A percentile compares a stretch with the other conserved stretches of the same genome.
Evolutionary conservation across 495 filamentous ascomycete genomes (phyloP).

Genomic region (Astrothelium subdiscretum): DNA sequence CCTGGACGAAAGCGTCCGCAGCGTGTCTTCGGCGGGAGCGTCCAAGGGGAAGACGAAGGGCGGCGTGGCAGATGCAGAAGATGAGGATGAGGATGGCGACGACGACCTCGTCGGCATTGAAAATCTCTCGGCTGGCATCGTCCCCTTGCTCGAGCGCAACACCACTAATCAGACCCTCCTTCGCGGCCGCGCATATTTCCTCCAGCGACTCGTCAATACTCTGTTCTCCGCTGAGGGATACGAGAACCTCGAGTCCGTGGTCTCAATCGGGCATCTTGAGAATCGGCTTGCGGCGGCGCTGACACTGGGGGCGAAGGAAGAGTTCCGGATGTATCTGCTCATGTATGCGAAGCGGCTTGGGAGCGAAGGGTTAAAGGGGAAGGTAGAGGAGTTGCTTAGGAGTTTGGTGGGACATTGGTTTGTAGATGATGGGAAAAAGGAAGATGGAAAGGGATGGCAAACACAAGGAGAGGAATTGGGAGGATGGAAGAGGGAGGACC

Average conservation of each 20-base stretch:
- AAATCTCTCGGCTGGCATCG: constrained; percentile 79
- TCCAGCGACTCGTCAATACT: constrained; percentile 80
- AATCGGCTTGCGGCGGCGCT: constrained; percentile 85
- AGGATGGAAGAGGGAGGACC: constrained; percentile 75
- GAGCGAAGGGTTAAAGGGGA: constrained; percentile 70
- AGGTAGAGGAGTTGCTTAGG: constrained; percentile 84
- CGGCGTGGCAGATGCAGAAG: neutral
- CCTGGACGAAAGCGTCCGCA: constrained; percentile 38
- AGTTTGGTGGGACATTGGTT: constrained; percentile 64
- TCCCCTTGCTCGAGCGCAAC: constrained; percentile 83
- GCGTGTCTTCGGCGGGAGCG: neutral
- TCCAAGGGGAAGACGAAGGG: neutral
- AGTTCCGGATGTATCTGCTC: constrained; percentile 79
- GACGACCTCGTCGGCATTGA: constrained; percentile 39
- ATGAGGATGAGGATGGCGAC: neutral
- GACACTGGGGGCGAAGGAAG: constrained; percentile 72
- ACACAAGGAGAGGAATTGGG: constrained; percentile 59
- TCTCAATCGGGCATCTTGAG: constrained; percentile 90
- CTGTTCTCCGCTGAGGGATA: constrained; percentile 78
- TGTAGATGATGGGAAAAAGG: constrained; percentile 32
- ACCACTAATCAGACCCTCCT: constrained; percentile 90
- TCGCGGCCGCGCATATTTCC: constrained; percentile 74
- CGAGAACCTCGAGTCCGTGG: constrained; percentile 79
- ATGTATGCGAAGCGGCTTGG: constrained; percentile 97
- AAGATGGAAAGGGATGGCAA: constrained; percentile 40